These are phyloP conservation scores for Sarocladiaceae sp. DNA, from an alignment of 2,329 filamentous ascomycete genomes.

Conservation along the genomic window DNA sequence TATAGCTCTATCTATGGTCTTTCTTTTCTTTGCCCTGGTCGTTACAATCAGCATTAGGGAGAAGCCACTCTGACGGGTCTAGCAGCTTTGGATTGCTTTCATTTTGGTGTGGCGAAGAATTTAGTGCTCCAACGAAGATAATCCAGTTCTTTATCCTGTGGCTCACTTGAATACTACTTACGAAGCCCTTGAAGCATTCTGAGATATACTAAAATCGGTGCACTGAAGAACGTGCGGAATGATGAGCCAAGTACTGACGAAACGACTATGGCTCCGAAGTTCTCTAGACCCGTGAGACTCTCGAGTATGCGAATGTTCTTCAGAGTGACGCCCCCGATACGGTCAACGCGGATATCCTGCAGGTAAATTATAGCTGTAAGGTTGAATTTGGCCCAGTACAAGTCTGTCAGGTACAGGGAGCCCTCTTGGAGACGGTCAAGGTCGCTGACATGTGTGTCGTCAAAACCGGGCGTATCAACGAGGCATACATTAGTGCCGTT, in stretches of 20 bases:
- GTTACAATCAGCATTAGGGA: background rate
- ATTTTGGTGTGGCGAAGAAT: no score
- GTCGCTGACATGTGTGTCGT: constrained; percentile 5
- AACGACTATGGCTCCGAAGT: constrained; percentile 1
- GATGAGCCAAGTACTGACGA: no score
- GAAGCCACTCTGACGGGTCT: background rate
- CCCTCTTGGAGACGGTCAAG: background rate
- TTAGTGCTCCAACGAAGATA: no score
- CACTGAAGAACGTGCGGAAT: no score
- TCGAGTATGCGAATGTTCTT: constrained; percentile 6
- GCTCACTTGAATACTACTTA: no score
- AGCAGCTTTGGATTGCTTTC: no score
- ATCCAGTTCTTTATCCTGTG: no score
- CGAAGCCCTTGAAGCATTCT: no score
- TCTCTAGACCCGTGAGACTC: background rate
- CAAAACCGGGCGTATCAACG: constrained; percentile 1
- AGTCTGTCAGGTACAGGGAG: background rate
- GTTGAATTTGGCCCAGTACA: background rate
- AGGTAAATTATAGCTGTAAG: constrained; percentile 6
- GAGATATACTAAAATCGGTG: no score
- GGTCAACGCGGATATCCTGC: background rate
- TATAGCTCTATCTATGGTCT: background rate
- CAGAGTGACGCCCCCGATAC: background rate
- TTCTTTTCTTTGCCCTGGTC: background rate
- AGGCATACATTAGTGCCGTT: background rate